phyloP scores from a whole-genome alignment of 306 rosid species.

The Malus sieversii region DNA sequence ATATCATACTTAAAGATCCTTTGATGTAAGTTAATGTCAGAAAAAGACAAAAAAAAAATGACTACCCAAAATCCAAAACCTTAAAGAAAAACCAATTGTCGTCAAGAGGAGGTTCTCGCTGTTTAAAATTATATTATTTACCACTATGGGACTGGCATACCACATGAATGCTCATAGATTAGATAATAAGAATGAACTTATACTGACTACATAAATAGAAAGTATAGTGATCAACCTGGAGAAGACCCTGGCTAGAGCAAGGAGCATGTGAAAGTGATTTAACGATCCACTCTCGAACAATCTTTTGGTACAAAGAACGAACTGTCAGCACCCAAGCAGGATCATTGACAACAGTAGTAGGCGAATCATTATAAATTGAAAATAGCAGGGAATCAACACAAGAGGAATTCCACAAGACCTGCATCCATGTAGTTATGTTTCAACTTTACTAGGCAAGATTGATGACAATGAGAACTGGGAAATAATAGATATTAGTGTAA shows the following conservation, averaged over 20 bases:
- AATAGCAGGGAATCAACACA: slow-evolving; percentile 79
- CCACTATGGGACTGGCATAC: background rate
- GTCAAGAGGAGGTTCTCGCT: background rate
- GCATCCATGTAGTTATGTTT: slow-evolving; percentile 33
- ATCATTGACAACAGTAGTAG: slow-evolving; percentile 69
- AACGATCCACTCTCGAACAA: slow-evolving; percentile 92
- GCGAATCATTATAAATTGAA: slow-evolving; percentile 74
- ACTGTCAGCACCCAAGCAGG: slow-evolving; percentile 85
- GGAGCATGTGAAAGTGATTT: slow-evolving; percentile 92
- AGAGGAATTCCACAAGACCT: slow-evolving; percentile 91
- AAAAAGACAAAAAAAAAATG: background rate
- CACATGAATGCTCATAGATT: background rate
- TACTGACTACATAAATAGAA: slow-evolving; percentile 9
- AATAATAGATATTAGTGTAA: slow-evolving; percentile 5
- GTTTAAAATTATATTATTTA: background rate
- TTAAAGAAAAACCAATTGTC: background rate
- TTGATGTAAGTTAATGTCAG: background rate
- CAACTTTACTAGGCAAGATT: slow-evolving; percentile 17
- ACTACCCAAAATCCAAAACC: background rate
- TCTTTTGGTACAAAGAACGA: slow-evolving; percentile 79
- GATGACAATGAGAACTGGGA: background rate
- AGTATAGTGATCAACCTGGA: slow-evolving; percentile 60
- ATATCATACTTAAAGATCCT: background rate
- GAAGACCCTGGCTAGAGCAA: slow-evolving; percentile 98
- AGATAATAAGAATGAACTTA: slow-evolving; percentile 1